Evolutionary conservation across 2,329 filamentous ascomycete species (phyloP).

Genomic region (Sclerotinia nivalis): DNA sequence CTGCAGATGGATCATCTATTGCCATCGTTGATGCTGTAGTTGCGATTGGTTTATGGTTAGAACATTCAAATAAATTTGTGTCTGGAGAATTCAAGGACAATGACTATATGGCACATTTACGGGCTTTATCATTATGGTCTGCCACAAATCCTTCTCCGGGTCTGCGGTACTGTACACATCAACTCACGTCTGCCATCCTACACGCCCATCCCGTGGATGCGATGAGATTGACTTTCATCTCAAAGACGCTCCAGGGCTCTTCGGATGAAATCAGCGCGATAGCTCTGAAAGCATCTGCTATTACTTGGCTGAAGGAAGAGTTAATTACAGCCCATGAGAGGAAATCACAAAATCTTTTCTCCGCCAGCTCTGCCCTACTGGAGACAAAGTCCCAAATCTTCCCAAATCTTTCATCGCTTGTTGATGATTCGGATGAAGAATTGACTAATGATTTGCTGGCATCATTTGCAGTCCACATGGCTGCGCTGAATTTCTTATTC

Average conservation of each 20-base stretch:
- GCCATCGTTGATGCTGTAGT: slow-evolving; percentile 58
- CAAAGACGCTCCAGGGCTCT: slow-evolving; percentile 66
- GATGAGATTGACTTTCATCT: slow-evolving; percentile 60
- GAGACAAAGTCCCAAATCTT: slow-evolving; percentile 63
- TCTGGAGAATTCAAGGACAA: slow-evolving; percentile 42
- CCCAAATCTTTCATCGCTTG: slow-evolving; percentile 54
- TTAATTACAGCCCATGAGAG: slow-evolving; percentile 47
- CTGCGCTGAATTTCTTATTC: slow-evolving; percentile 61
- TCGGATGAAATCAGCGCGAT: slow-evolving; percentile 49
- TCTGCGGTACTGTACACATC: slow-evolving; percentile 43
- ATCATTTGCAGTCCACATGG: slow-evolving; percentile 56
- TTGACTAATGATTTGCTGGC: slow-evolving; percentile 54
- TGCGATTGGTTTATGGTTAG: slow-evolving; percentile 60
- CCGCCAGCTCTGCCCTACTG: slow-evolving; percentile 56
- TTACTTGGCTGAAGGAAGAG: slow-evolving; percentile 65
- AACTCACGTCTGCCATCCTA: slow-evolving; percentile 42
- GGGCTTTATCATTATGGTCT: slow-evolving; percentile 45
- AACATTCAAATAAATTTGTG: slow-evolving; percentile 51
- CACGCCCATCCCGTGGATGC: slow-evolving; percentile 61
- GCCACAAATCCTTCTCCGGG: slow-evolving; percentile 44
- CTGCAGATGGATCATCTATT: slow-evolving; percentile 51
- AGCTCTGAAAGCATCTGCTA: slow-evolving; percentile 61
- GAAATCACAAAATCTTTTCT: slow-evolving; percentile 47
- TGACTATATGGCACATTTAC: slow-evolving; percentile 61
- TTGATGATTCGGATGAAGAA: slow-evolving; percentile 46